phyloP scores from a whole-genome alignment of 257 asterid genomes.

The Craterostigma plantagineum region DNA sequence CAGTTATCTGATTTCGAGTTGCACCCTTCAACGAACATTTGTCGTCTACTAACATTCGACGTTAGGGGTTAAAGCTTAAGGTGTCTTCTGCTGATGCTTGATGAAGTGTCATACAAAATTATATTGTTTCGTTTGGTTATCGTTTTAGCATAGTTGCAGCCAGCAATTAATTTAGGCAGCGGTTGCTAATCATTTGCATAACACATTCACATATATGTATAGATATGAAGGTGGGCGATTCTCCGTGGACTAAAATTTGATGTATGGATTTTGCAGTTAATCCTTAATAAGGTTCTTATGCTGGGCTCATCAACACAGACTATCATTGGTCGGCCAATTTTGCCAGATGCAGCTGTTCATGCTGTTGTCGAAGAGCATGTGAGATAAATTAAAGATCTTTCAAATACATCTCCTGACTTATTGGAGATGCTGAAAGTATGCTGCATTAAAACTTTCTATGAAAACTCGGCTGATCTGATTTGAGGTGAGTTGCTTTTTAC shows the following conservation, averaged over 20 bases:
- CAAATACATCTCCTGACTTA: background rate
- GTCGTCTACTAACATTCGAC: background rate
- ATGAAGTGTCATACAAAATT: too few relatives aligned
- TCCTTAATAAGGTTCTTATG: conserved; percentile 72
- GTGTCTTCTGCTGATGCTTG: too few relatives aligned
- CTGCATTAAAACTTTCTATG: too few relatives aligned
- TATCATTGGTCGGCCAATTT: conserved; percentile 74
- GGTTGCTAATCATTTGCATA: too few relatives aligned
- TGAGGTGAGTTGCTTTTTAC: background rate
- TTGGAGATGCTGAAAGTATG: too few relatives aligned
- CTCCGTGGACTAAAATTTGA: conserved; percentile 7
- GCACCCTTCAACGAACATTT: too few relatives aligned
- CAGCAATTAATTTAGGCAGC: too few relatives aligned
- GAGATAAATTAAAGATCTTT: conserved; percentile 17
- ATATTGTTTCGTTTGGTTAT: too few relatives aligned
- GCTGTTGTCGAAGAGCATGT: conserved; percentile 98
- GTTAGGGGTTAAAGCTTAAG: too few relatives aligned
- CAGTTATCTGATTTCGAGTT: background rate
- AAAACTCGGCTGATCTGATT: background rate
- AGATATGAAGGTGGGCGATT: conserved; percentile 4
- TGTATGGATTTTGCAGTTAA: conserved; percentile 33
- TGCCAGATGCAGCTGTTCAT: conserved; percentile 88
- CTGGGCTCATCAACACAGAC: conserved; percentile 64
- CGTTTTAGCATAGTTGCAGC: too few relatives aligned
- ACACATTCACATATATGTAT: background rate